Conservation (phyloP, 2,329 filamentous ascomycete genomes). For the Bipolaris bicolor region DNA sequence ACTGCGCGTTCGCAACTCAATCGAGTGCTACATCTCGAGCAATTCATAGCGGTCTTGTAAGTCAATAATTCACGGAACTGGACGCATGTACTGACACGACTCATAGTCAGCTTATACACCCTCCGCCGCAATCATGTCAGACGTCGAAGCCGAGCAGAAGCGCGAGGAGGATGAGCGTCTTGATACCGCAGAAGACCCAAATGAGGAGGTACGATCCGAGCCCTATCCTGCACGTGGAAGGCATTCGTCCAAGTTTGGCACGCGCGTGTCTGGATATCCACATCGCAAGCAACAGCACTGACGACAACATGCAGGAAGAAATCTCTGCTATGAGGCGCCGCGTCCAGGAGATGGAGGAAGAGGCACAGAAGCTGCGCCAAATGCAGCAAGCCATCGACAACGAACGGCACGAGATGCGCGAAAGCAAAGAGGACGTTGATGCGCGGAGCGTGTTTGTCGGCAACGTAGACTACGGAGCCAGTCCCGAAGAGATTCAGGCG, state of each 20-base stretch:
- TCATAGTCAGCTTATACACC: not conserved
- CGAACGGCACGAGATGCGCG: slow-evolving; percentile 79
- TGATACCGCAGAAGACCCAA: slow-evolving; percentile 43
- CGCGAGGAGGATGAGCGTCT: slow-evolving; percentile 43
- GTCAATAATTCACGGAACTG: slow-evolving; percentile 1
- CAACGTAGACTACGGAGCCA: slow-evolving; percentile 97
- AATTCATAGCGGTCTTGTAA: slow-evolving; percentile 25
- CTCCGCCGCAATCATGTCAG: slow-evolving; percentile 31
- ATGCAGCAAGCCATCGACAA: slow-evolving; percentile 74
- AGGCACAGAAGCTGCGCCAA: slow-evolving; percentile 61
- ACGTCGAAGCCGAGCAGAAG: slow-evolving; percentile 38
- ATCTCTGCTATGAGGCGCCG: slow-evolving; percentile 61
- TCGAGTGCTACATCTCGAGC: slow-evolving; percentile 7
- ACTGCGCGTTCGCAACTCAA: slow-evolving; percentile 1
- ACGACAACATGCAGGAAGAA: slow-evolving; percentile 40
- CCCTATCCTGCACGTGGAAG: not conserved
- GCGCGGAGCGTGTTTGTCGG: slow-evolving; percentile 96
- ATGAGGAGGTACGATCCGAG: slow-evolving; percentile 44
- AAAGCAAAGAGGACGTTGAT: slow-evolving; percentile 96
- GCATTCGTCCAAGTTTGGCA: not conserved
- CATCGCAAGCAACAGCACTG: not conserved
- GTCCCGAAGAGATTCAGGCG: slow-evolving; percentile 96
- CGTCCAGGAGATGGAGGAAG: slow-evolving; percentile 64
- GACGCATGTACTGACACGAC: slow-evolving; percentile 1
- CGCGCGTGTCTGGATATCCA: not conserved